A percentile compares a stretch with the other conserved stretches of the same genome.
These are phyloP conservation scores for Neurospora africana DNA, from an alignment of 495 filamentous ascomycete genomes.

Conservation along the genomic window DNA sequence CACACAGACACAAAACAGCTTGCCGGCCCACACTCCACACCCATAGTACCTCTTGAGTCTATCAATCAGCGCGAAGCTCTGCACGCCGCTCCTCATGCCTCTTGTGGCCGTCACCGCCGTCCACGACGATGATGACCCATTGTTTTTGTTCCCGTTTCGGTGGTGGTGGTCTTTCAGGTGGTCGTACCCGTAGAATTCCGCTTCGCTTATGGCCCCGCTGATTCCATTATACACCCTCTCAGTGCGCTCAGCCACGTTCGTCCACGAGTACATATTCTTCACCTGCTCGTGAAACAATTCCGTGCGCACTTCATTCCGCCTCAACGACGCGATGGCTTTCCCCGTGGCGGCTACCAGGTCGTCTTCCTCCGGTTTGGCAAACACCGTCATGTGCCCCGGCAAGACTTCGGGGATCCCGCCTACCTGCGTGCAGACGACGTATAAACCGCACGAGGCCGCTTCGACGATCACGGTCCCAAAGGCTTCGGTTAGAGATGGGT, in stretches of 20 bases:
- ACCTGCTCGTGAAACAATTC: slow-evolving; percentile 94
- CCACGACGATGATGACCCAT: slow-evolving; percentile 15
- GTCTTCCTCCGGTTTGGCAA: slow-evolving; percentile 86
- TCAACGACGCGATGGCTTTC: slow-evolving; percentile 65
- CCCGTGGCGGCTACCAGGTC: slow-evolving; percentile 77
- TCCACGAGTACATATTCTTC: slow-evolving; percentile 97
- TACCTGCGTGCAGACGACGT: slow-evolving; percentile 92
- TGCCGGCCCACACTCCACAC: slow-evolving; percentile 99
- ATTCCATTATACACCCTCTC: slow-evolving; percentile 94
- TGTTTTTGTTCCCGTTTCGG: slow-evolving; percentile 17
- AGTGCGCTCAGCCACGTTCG: slow-evolving; percentile 82
- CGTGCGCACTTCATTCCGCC: slow-evolving; percentile 77
- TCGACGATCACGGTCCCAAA: slow-evolving; percentile 98
- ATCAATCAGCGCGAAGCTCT: slow-evolving; percentile 87
- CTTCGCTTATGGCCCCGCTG: slow-evolving; percentile 68
- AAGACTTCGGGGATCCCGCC: slow-evolving; percentile 95
- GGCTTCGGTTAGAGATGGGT: slow-evolving; percentile 89
- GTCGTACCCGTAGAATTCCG: slow-evolving; percentile 78
- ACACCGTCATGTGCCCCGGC: slow-evolving; percentile 87
- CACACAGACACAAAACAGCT: slow-evolving; percentile 89
- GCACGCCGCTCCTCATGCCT: slow-evolving; percentile 49
- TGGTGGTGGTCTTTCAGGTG: background rate
- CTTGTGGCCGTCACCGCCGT: slow-evolving; percentile 54
- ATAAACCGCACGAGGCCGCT: slow-evolving; percentile 87
- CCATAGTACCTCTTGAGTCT: slow-evolving; percentile 92